Evolutionary conservation across 2,329 filamentous ascomycete species (phyloP), one percentile per base, ranked within the genome.

Genomic region (Aspergillus novoparasiticus): DNA sequence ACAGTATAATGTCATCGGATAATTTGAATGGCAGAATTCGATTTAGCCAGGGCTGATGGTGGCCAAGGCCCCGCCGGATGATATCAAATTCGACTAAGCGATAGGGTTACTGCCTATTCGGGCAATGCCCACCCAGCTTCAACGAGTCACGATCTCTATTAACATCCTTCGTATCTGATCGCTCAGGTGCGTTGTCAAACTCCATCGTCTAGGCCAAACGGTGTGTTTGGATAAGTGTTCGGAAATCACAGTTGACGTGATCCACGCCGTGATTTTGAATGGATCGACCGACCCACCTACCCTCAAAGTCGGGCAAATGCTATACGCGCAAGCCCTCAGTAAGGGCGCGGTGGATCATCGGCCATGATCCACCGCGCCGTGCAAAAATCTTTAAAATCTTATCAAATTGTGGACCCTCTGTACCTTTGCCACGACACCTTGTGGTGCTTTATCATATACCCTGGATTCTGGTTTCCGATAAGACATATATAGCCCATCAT

Each of bases 371-470:
- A 51, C 48, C 48, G 26, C 48, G 48, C 48, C 48, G 34, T 51
- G 16, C 48, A 51, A 51, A 55, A 55, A 39, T 55, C 32, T 55
- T 55, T n/a, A 54, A 54, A 54, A 54, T 54, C 51, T 54, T 54
- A 54, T 54, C 51, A 12, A 21, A 9, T 28, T 11, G n/a, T 36
- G 30, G 51, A 21, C 8, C 19, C 16, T 23, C 30, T 34, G 4
- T 36, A 36, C 19, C 51, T 54, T 54, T 54, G 51, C 51, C 51
- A 54, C 51, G 30, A 26, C 14, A 21, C 4, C 3, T 54, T 12
- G 28, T 36, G 28, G 28, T 54, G 30, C 21, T 36, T 54, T 34
- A 54, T 54, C 30, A 34, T 34, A 54, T 34, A 30, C 51, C 28
- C 21, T 36, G 51, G 51, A 55, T 55, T 36, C n/a, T 55, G 51